Percentiles rank a stretch among this genome's conserved stretches.
Evolutionary conservation across 495 filamentous ascomycete genomes (phyloP).

Genomic region (Neurospora sp.): DNA sequence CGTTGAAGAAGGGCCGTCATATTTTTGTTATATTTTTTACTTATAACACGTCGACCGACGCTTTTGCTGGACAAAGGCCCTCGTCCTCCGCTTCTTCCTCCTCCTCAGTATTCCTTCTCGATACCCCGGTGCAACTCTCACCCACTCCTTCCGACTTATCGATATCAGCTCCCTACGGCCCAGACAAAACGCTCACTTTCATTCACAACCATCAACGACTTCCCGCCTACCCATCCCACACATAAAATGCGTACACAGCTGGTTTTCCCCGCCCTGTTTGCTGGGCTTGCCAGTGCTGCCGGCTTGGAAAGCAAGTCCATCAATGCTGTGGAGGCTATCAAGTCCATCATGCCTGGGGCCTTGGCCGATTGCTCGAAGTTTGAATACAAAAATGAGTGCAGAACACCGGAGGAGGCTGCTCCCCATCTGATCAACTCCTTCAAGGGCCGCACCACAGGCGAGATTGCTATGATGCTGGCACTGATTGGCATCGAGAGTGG

Average conservation of each 20-base stretch:
- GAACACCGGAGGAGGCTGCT: conserved; percentile 53
- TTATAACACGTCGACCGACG: background rate
- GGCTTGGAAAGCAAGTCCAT: background rate
- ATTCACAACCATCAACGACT: background rate
- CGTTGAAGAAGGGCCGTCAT: background rate
- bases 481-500: conserved; percentile 59
- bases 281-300: background rate
- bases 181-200: background rate
- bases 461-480: conserved; percentile 54
- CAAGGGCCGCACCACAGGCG: conserved; percentile 27
- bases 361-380: conserved; percentile 35
- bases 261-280: background rate
- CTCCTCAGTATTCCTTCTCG: background rate
- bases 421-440: conserved; percentile 29
- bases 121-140: background rate
- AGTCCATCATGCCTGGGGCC: conserved; percentile 39
- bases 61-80: background rate
- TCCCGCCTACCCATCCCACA: background rate
- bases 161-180: background rate
- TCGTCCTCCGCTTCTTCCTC: background rate
- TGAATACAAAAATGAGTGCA: conserved; percentile 52
- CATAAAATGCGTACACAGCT: background rate
- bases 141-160: background rate
- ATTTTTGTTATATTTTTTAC: background rate
- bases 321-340: conserved; percentile 33